Evolutionary conservation across 208 protist genomes (phyloP).

Genomic region (Crithidia fasciculata): DNA sequence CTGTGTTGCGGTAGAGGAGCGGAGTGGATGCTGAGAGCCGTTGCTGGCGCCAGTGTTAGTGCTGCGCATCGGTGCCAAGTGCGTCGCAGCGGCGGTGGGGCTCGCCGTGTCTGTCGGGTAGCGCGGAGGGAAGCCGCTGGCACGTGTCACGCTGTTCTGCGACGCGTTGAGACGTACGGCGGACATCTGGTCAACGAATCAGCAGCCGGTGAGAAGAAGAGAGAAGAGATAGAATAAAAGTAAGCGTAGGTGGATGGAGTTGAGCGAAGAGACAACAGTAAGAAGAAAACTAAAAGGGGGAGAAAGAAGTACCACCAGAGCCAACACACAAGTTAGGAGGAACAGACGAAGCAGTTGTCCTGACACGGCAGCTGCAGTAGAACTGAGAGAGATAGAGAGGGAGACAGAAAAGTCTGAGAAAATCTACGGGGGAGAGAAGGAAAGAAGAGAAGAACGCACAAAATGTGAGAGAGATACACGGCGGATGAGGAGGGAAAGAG

Average conservation of each 20-base stretch:
- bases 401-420: too few relatives aligned
- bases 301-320: neutral
- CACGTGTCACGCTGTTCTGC: neutral
- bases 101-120: slow-evolving; percentile 7
- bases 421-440: too few relatives aligned
- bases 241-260: too few relatives aligned
- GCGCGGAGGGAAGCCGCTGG: slow-evolving; percentile 3
- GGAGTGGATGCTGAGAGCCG: neutral
- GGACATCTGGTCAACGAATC: neutral
- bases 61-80: neutral
- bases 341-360: too few relatives aligned
- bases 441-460: too few relatives aligned
- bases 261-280: too few relatives aligned
- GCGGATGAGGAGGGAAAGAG: too few relatives aligned
- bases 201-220: neutral
- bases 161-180: slow-evolving; percentile 7
- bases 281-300: neutral
- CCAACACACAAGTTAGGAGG: too few relatives aligned
- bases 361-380: too few relatives aligned
- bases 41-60: neutral
- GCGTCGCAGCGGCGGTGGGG: neutral
- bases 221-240: slow-evolving; percentile 1
- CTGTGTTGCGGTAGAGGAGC: neutral
- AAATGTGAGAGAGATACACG: too few relatives aligned
- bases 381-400: too few relatives aligned